These are phyloP conservation scores for Gleditsia sinensis DNA, from an alignment of 306 rosid genomes.

Conservation along the genomic window DNA sequence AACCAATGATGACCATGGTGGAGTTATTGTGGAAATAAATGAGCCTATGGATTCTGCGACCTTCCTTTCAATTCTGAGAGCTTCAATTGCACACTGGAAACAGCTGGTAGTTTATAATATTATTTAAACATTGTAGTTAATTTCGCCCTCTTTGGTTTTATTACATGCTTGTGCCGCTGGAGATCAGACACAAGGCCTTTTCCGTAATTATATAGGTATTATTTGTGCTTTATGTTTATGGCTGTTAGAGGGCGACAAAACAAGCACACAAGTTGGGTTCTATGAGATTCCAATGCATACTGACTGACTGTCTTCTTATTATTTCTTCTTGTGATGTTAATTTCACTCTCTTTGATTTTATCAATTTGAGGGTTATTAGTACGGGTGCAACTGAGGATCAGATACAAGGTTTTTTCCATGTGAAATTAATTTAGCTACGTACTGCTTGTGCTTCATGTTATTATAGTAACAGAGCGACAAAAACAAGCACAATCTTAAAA, in stretches of 20 bases:
- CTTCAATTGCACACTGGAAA: conserved; percentile 74
- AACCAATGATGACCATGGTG: conserved; percentile 58
- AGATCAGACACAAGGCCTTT: not conserved
- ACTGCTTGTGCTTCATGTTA: not conserved
- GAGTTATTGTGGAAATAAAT: conserved; percentile 63
- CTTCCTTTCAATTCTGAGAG: conserved; percentile 52
- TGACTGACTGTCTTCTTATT: not conserved
- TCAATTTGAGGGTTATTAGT: not conserved
- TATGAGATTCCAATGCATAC: not conserved
- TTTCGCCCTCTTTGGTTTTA: conserved; percentile 2
- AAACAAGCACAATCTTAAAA: not conserved
- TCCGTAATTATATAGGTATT: not conserved
- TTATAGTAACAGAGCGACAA: not conserved
- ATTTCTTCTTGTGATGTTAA: not conserved
- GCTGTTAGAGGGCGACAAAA: not conserved
- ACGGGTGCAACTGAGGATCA: not conserved
- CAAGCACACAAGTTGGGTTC: not conserved
- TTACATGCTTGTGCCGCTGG: not conserved
- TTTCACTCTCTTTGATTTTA: not conserved
- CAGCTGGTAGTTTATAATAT: conserved; percentile 51
- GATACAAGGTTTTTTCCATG: conserved; percentile 1
- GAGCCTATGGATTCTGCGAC: conserved; percentile 55
- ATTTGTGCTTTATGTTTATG: not conserved
- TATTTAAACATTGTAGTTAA: not conserved
- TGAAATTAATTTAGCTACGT: not conserved